These are phyloP conservation scores for Terana coerulea DNA, from an alignment of 768 basidiomycete genomes.

Conservation along the genomic window DNA sequence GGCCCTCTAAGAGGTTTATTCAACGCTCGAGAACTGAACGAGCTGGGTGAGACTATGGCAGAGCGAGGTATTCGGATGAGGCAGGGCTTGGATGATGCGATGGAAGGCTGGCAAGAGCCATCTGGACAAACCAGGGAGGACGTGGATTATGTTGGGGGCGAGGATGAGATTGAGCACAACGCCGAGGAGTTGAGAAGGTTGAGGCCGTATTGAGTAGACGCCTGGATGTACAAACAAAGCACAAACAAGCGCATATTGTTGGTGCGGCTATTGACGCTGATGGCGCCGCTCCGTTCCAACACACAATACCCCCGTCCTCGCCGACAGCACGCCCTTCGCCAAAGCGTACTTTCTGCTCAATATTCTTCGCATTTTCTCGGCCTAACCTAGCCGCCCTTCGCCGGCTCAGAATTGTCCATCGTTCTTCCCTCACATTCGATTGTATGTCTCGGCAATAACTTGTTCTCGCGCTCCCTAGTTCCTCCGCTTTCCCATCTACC, in stretches of 20 bases:
- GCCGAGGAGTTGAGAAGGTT: slow-evolving; percentile 57
- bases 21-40: slow-evolving; percentile 51
- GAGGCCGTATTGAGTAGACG: slow-evolving; percentile 49
- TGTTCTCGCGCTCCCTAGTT: slow-evolving; percentile 12
- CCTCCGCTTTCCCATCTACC: slow-evolving; percentile 16
- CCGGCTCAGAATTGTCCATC: not conserved
- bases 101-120: slow-evolving; percentile 40
- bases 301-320: slow-evolving; percentile 4
- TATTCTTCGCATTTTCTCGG: not conserved
- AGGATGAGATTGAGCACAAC: slow-evolving; percentile 54
- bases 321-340: slow-evolving; percentile 4
- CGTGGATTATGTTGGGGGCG: slow-evolving; percentile 18
- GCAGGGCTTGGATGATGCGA: slow-evolving; percentile 53
- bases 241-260: slow-evolving; percentile 8
- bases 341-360: not conserved
- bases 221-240: not conserved
- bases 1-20: slow-evolving; percentile 65
- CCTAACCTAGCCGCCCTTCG: not conserved
- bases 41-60: slow-evolving; percentile 69
- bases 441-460: slow-evolving; percentile 16
- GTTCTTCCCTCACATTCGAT: not conserved
- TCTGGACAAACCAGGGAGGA: not conserved
- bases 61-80: slow-evolving; percentile 69
- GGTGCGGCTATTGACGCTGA: not conserved
- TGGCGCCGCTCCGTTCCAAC: slow-evolving; percentile 2